phyloP scores from a whole-genome alignment of 345 rosid genomes.

The Murraya koenigii region DNA sequence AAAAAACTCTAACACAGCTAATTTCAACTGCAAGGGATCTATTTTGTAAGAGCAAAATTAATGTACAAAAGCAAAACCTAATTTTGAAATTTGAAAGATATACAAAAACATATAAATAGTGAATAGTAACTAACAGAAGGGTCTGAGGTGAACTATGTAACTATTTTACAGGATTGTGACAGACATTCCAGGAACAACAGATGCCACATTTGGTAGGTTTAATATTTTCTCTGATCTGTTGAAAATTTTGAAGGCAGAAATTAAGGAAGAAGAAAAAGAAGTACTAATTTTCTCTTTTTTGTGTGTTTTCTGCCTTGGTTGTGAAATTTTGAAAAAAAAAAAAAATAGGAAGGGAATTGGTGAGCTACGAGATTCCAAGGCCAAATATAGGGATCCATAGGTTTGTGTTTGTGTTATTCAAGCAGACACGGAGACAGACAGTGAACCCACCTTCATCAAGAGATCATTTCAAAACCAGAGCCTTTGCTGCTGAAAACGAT shows the following conservation, averaged over 20 bases:
- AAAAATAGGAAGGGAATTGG: conserved; percentile 52
- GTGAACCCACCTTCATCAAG: conserved; percentile 42
- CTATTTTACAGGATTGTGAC: conserved; percentile 48
- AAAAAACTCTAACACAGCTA: background rate
- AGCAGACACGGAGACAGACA: conserved; percentile 47
- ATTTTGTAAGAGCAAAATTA: background rate
- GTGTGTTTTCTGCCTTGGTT: background rate
- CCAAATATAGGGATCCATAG: conserved; percentile 67
- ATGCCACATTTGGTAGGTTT: conserved; percentile 61
- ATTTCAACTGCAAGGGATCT: background rate
- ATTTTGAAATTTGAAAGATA: background rate
- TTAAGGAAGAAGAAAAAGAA: background rate
- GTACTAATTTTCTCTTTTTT: background rate
- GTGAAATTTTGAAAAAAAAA: background rate
- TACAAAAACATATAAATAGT: background rate
- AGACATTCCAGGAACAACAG: conserved; percentile 68
- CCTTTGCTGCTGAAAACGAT: conserved; percentile 47
- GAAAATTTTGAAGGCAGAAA: background rate
- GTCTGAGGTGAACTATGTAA: background rate
- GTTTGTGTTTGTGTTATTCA: conserved; percentile 61
- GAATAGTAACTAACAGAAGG: background rate
- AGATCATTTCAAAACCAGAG: conserved; percentile 52
- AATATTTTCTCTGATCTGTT: background rate
- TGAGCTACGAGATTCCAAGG: conserved; percentile 58
- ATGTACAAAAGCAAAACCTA: background rate